A percentile compares a stretch with the other conserved stretches of the same genome.
phyloP scores from a whole-genome alignment of 768 basidiomycete species.

The Boletellus emodensis region DNA sequence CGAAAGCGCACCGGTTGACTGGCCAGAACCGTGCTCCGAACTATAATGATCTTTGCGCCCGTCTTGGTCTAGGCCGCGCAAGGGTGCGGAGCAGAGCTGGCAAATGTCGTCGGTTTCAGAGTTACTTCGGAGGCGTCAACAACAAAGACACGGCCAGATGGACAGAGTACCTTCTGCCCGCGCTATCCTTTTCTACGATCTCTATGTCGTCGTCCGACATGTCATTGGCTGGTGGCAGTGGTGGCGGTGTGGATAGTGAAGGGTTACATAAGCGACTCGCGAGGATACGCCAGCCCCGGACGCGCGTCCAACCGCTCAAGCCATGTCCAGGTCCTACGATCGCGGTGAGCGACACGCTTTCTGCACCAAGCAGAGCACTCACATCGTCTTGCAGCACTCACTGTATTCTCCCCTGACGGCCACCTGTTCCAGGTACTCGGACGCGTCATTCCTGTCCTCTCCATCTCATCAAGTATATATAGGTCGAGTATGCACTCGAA shows the following conservation, averaged over 20 bases:
- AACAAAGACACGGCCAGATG: not conserved
- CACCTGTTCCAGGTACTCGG: conserved; percentile 88
- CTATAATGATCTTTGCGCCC: conserved; percentile 57
- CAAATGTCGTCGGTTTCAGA: conserved; percentile 35
- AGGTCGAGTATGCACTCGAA: conserved; percentile 99
- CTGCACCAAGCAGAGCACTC: not conserved
- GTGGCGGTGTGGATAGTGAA: conserved; percentile 6
- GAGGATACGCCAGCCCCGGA: conserved; percentile 30
- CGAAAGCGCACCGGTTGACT: conserved; percentile 10
- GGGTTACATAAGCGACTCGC: conserved; percentile 24
- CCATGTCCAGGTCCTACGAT: conserved; percentile 95
- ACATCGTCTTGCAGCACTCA: conserved; percentile 62
- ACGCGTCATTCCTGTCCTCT: conserved; percentile 24
- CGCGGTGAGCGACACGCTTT: conserved; percentile 61
- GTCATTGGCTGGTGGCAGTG: not conserved
- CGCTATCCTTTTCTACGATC: conserved; percentile 12
- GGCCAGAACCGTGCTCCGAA: conserved; percentile 35
- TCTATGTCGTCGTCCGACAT: conserved; percentile 27
- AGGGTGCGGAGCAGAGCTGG: conserved; percentile 45
- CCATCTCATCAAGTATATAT: conserved; percentile 21
- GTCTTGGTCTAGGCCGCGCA: conserved; percentile 34
- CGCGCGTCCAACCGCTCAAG: conserved; percentile 44
- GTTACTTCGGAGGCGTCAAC: conserved; percentile 7
- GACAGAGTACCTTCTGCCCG: conserved; percentile 10
- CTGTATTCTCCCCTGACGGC: conserved; percentile 97